A percentile compares a stretch with the other conserved stretches of the same genome.
Conservation (phyloP, 768 basidiomycete species). For the Collybia mongolica region DNA sequence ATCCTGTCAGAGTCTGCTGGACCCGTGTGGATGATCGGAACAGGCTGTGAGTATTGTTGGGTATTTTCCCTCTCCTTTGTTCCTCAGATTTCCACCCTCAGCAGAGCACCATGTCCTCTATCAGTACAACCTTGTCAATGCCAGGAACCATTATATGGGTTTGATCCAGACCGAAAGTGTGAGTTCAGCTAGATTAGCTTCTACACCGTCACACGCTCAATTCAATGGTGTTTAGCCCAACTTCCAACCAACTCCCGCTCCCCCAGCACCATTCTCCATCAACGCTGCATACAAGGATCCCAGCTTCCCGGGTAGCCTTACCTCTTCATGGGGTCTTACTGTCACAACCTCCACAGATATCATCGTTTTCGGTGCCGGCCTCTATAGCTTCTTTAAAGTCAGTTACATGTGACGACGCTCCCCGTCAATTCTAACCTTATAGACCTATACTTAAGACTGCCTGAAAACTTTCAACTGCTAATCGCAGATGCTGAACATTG, state of each 20-base stretch:
- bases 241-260: constrained; percentile 58
- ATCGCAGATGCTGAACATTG: constrained; percentile 52
- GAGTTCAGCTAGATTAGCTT: constrained; percentile 17
- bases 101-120: constrained; percentile 74
- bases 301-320: constrained; percentile 32
- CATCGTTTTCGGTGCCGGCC: constrained; percentile 68
- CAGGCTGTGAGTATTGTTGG: constrained; percentile 26
- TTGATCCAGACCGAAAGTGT: constrained; percentile 76
- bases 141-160: constrained; percentile 68
- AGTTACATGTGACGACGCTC: neutral
- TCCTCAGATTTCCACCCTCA: constrained; percentile 11
- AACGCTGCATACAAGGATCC: constrained; percentile 57
- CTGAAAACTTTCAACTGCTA: constrained; percentile 49
- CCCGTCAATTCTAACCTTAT: neutral
- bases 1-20: constrained; percentile 72
- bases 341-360: constrained; percentile 56
- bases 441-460: constrained; percentile 58
- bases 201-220: neutral
- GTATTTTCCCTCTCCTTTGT: no score
- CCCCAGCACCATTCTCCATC: constrained; percentile 56
- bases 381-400: constrained; percentile 70
- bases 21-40: constrained; percentile 84
- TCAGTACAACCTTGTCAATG: constrained; percentile 64
- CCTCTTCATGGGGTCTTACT: constrained; percentile 56
- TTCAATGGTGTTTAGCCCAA: constrained; percentile 48